Evolutionary conservation across 2,329 filamentous ascomycete species (phyloP), one percentile per base, ranked within the genome.

Genomic region (Sporothrix globosa): DNA sequence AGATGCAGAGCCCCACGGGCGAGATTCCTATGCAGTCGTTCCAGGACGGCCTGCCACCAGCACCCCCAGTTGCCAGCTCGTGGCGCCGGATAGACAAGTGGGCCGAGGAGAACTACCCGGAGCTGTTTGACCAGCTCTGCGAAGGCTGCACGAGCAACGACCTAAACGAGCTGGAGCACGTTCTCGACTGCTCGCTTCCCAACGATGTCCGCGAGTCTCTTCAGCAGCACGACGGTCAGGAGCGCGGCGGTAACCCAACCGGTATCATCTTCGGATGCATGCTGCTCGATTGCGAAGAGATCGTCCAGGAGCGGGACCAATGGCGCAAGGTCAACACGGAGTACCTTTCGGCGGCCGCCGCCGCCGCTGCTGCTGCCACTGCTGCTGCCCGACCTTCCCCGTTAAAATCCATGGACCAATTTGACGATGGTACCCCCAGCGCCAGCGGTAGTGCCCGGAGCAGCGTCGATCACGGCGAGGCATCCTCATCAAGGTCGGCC

Each of bases 1-100:
- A 96, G 78, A 88, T 88, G 71, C 87, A 90, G 75, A 89, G 83
- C 82, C 82, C 88, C 82, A 77, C 80, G 5, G 92, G 92, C 74
- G 95, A 97, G 80, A 97, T 99, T 73, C 95, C 91, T 75, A 96
- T 99, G 92, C 96, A 97, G 82, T 91, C 91, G 73, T 99, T 99
- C 82, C 89, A 91, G 77, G 94, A 97, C 75, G 96, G 96, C 70
- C 86, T 93, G 60, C 94, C 96, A 2, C 96, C 96, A 2, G 89
- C 96, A 9, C 96, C 96, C 2, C 93, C 96, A 7, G 90, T 97
- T 52, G 80, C 84, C 65, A 94, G 97, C 82, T 97, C 95, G 17
- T 99, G 96, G 96, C 90, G 87, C 78, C 92, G 94, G 80, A 97
- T 99, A 78, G 95, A 98, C 79, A 85, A 87, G 53, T 99, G 96